Evolutionary conservation across 2,329 filamentous ascomycete species (phyloP).

Genomic region (Colletotrichum higginsianum): DNA sequence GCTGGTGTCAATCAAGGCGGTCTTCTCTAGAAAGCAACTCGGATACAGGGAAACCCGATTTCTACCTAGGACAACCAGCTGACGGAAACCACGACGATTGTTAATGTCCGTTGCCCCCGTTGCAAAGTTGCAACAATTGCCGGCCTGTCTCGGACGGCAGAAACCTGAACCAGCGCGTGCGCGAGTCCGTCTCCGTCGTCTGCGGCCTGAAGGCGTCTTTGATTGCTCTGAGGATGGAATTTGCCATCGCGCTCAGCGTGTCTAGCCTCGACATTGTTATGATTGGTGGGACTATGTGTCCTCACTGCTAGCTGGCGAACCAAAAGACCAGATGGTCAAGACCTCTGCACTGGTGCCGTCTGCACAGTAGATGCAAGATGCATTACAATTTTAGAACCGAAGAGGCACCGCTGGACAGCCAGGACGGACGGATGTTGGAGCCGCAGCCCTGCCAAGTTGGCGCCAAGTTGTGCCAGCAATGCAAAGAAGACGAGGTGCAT

Average conservation of each 20-base stretch:
- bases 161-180: conserved; percentile 4
- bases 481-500: conserved; percentile 42
- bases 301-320: conserved; percentile 27
- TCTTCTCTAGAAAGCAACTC: not conserved
- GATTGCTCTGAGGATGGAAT: conserved; percentile 8
- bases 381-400: conserved; percentile 36
- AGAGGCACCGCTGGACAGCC: conserved; percentile 5
- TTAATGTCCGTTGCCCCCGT: conserved; percentile 2
- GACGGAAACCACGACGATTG: not conserved
- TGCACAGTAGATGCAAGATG: conserved; percentile 34
- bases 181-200: not conserved
- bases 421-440: conserved; percentile 27
- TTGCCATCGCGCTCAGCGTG: conserved; percentile 8
- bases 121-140: conserved; percentile 19
- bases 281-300: conserved; percentile 31
- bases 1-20: conserved; percentile 8
- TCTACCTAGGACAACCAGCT: not conserved
- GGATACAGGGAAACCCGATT: not conserved
- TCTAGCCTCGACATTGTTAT: conserved; percentile 9
- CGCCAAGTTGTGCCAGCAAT: conserved; percentile 33
- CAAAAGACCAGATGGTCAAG: conserved; percentile 5
- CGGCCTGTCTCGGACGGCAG: conserved; percentile 12
- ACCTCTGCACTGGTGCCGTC: conserved; percentile 24
- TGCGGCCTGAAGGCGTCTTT: conserved; percentile 14
- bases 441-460: conserved; percentile 38